These are phyloP conservation scores for Venustampulla echinocandica DNA, from an alignment of 495 filamentous ascomycete species.

Conservation along the genomic window DNA sequence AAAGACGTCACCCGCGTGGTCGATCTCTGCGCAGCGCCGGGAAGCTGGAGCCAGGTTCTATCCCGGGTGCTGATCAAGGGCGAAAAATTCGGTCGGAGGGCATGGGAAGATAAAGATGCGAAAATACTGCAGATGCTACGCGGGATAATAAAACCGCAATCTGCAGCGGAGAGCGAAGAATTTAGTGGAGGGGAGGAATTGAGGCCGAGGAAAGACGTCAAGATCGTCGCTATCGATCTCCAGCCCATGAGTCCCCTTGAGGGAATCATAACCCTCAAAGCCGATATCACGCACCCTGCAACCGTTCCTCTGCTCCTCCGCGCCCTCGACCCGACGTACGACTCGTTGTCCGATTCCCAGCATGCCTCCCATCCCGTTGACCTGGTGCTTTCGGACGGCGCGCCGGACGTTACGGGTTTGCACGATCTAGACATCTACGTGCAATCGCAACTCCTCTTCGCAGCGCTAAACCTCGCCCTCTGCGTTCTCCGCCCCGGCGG, in stretches of 20 bases:
- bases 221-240: slow-evolving; percentile 90
- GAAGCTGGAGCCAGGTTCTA: slow-evolving; percentile 93
- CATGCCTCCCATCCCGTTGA: slow-evolving; percentile 62
- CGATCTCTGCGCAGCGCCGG: slow-evolving; percentile 91
- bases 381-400: slow-evolving; percentile 88
- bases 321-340: slow-evolving; percentile 71
- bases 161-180: slow-evolving; percentile 23
- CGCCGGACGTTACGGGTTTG: slow-evolving; percentile 91
- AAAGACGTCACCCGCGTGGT: slow-evolving; percentile 81
- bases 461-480: slow-evolving; percentile 83
- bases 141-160: background rate
- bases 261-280: slow-evolving; percentile 82
- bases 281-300: slow-evolving; percentile 94
- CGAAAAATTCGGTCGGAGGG: slow-evolving; percentile 73
- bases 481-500: slow-evolving; percentile 88
- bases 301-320: slow-evolving; percentile 81
- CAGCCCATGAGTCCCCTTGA: slow-evolving; percentile 91
- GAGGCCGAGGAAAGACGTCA: slow-evolving; percentile 64
- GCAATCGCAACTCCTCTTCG: slow-evolving; percentile 88
- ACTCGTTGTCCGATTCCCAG: slow-evolving; percentile 41
- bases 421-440: slow-evolving; percentile 98
- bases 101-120: slow-evolving; percentile 75
- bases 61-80: slow-evolving; percentile 87
- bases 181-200: slow-evolving; percentile 18
- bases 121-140: slow-evolving; percentile 47